Conservation (phyloP, 225 moss, liverwort and hornwort species). For the Ulota crispa region DNA sequence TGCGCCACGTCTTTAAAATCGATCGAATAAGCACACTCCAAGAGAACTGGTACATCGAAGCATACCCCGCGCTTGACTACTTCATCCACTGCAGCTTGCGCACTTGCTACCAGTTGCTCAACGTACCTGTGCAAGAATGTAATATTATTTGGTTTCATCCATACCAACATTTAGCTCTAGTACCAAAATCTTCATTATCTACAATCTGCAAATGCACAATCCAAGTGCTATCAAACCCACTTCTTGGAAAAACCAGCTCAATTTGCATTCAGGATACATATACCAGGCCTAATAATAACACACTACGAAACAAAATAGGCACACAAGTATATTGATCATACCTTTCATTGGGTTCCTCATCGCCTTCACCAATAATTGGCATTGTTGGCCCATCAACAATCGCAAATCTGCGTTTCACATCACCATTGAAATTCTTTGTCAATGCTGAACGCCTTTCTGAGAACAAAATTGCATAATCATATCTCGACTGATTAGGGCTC, state of each 20-base stretch:
- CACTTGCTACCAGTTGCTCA: conserved; percentile 95
- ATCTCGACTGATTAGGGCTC: conserved; percentile 1
- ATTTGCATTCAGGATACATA: not conserved
- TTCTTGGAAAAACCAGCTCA: conserved; percentile 5
- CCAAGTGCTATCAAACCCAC: not conserved
- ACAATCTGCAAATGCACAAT: conserved; percentile 7
- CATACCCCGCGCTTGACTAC: conserved; percentile 87
- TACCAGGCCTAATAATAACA: not conserved
- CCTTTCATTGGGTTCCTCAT: conserved; percentile 98
- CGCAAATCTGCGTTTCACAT: conserved; percentile 68
- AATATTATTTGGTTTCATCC: not conserved
- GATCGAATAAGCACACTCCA: not conserved
- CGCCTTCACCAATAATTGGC: conserved; percentile 98
- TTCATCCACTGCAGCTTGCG: conserved; percentile 97
- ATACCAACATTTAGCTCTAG: not conserved
- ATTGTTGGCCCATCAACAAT: conserved; percentile 96
- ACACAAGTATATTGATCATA: conserved; percentile 14
- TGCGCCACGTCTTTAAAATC: not conserved
- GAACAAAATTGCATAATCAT: not conserved
- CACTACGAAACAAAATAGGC: not conserved
- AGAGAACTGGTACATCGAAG: conserved; percentile 1
- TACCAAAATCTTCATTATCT: not conserved
- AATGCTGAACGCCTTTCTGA: not conserved
- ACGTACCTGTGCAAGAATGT: conserved; percentile 70
- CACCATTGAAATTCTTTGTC: not conserved